These are phyloP conservation scores for Aspergillus fischeri DNA, from an alignment of 2,329 filamentous ascomycete species.

Conservation along the genomic window DNA sequence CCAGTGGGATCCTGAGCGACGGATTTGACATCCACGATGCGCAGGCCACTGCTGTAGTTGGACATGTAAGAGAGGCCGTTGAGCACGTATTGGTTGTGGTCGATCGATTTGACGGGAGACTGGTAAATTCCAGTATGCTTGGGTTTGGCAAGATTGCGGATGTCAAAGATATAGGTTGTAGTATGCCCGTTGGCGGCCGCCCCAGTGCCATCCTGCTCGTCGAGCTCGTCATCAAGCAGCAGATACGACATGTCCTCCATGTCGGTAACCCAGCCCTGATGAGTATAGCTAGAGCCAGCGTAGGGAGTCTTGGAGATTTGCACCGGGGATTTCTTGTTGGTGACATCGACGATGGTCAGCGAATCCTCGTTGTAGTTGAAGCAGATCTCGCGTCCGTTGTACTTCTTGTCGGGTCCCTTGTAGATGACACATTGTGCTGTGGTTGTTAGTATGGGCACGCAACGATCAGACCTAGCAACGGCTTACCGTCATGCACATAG, in stretches of 20 bases:
- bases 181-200: constrained; percentile 17
- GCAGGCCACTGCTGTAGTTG: constrained; percentile 17
- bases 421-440: constrained; percentile 18
- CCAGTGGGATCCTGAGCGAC: constrained; percentile 12
- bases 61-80: constrained; percentile 14
- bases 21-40: constrained; percentile 15
- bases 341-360: constrained; percentile 17
- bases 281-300: constrained; percentile 14
- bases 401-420: constrained; percentile 11
- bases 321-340: constrained; percentile 8
- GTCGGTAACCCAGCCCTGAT: constrained; percentile 14
- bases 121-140: constrained; percentile 16
- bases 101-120: constrained; percentile 15
- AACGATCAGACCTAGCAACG: not conserved
- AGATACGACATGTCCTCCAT: constrained; percentile 13
- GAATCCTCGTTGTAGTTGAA: constrained; percentile 20
- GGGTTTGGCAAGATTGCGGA: constrained; percentile 9
- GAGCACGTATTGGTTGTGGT: constrained; percentile 19
- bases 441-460: not conserved
- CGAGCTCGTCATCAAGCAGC: constrained; percentile 16
- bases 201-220: constrained; percentile 13
- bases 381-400: constrained; percentile 14
- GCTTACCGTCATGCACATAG: constrained; percentile 16
- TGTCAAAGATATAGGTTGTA: constrained; percentile 19
- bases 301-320: constrained; percentile 19